Evolutionary conservation across 805 yeast genomes (phyloP).

Genomic region (Hanseniaspora meyeri): DNA sequence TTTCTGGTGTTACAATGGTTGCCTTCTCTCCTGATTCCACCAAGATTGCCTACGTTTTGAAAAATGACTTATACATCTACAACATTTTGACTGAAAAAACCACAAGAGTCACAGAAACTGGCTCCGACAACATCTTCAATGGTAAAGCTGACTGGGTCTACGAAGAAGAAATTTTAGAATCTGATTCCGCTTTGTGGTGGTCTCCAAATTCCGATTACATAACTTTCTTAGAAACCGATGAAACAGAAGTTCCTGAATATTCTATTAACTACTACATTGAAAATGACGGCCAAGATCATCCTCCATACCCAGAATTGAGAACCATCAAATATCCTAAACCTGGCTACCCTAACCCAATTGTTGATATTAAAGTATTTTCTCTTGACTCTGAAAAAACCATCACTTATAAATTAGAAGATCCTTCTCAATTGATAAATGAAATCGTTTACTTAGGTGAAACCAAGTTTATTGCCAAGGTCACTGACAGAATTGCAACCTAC

Average conservation of each 20-base stretch:
- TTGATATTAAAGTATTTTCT: conserved; percentile 40
- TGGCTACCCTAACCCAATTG: conserved; percentile 63
- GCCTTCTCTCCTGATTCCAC: conserved; percentile 65
- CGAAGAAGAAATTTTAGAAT: conserved; percentile 74
- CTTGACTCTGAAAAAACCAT: conserved; percentile 24
- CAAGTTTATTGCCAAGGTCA: conserved; percentile 41
- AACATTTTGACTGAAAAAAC: conserved; percentile 25
- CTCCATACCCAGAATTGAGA: conserved; percentile 48
- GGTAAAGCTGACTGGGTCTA: conserved; percentile 94
- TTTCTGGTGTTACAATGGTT: conserved; percentile 35
- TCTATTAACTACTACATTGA: conserved; percentile 65
- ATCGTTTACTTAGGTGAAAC: conserved; percentile 55
- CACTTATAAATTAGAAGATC: conserved; percentile 29
- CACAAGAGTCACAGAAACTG: conserved; percentile 53
- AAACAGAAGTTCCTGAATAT: conserved; percentile 58
- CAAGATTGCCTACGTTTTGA: conserved; percentile 50
- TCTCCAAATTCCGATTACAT: conserved; percentile 58
- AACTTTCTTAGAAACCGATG: conserved; percentile 57
- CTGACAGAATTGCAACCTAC: conserved; percentile 57
- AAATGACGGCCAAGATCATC: conserved; percentile 27
- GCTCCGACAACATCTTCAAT: conserved; percentile 58
- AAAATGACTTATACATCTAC: conserved; percentile 57
- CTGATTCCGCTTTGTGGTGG: conserved; percentile 76
- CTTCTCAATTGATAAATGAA: conserved; percentile 48
- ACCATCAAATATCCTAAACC: conserved; percentile 73